Evolutionary conservation across 176 grass and related monocot genomes (phyloP).

Genomic region (Canna indica): DNA sequence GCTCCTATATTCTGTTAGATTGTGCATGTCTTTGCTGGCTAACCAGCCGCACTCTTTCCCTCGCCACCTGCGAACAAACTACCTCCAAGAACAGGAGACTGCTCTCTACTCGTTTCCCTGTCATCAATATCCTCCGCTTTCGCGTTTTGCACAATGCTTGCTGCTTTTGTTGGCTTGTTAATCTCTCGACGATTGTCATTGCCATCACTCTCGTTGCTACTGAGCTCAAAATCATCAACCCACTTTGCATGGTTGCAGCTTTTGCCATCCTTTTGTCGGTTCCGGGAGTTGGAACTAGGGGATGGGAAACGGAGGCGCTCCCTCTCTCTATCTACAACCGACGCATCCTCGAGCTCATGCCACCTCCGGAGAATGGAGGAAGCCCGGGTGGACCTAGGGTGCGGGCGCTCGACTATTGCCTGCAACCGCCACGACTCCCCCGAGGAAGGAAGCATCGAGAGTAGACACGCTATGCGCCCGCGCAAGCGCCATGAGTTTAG

Average conservation of each 20-base stretch:
- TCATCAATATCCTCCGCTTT: constrained; percentile 4
- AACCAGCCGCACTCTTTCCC: constrained; percentile 52
- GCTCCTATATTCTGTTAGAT: constrained; percentile 16
- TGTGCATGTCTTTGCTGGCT: constrained; percentile 24
- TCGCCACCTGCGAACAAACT: constrained; percentile 29
- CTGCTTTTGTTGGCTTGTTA: neutral
- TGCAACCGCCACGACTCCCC: constrained; percentile 20
- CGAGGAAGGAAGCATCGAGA: constrained; percentile 29
- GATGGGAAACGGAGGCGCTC: neutral
- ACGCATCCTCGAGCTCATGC: constrained; percentile 12
- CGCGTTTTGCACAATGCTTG: neutral
- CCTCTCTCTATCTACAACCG: constrained; percentile 10
- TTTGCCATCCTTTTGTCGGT: neutral
- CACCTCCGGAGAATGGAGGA: constrained; percentile 35
- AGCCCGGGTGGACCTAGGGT: constrained; percentile 27
- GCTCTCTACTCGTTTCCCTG: constrained; percentile 58
- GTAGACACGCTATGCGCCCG: constrained; percentile 36
- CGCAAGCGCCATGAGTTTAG: constrained; percentile 31
- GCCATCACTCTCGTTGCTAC: neutral
- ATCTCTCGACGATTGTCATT: neutral
- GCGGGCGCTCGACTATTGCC: constrained; percentile 27
- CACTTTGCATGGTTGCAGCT: constrained; percentile 6
- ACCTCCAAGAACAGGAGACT: constrained; percentile 54
- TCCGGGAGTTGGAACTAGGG: neutral
- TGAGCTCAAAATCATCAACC: neutral